Evolutionary conservation across 2,329 filamentous ascomycete genomes (phyloP).

Genomic region (Verticillium nubilum): DNA sequence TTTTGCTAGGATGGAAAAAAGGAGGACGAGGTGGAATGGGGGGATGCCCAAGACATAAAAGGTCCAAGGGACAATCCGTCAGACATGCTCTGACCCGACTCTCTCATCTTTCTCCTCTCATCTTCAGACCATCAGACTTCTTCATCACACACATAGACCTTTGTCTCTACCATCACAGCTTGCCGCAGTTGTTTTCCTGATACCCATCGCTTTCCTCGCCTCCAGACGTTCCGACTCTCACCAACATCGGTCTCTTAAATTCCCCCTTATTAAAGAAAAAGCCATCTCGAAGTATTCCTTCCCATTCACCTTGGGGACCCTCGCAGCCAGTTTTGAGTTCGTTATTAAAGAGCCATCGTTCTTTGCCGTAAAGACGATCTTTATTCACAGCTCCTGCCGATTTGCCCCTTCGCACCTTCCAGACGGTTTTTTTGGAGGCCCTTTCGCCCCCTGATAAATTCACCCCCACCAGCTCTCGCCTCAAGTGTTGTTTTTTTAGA

Average conservation of each 20-base stretch:
- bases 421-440: neutral
- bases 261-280: neutral
- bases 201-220: neutral
- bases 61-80: neutral
- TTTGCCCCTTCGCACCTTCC: neutral
- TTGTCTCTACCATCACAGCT: neutral
- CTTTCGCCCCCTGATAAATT: neutral
- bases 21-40: neutral
- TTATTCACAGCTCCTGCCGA: neutral
- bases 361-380: neutral
- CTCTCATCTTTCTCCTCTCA: constrained; percentile 12
- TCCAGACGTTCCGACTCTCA: neutral
- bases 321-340: neutral
- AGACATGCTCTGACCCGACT: constrained; percentile 8
- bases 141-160: neutral
- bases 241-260: too few relatives aligned
- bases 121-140: neutral
- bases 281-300: neutral
- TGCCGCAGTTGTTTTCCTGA: neutral
- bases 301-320: neutral
- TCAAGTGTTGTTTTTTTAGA: neutral
- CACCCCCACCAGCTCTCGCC: neutral
- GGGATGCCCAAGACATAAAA: neutral
- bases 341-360: neutral
- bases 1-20: neutral